These are phyloP conservation scores for Hepatocystis sp. DNA, from an alignment of 169 alveolate species.

Conservation along the genomic window DNA sequence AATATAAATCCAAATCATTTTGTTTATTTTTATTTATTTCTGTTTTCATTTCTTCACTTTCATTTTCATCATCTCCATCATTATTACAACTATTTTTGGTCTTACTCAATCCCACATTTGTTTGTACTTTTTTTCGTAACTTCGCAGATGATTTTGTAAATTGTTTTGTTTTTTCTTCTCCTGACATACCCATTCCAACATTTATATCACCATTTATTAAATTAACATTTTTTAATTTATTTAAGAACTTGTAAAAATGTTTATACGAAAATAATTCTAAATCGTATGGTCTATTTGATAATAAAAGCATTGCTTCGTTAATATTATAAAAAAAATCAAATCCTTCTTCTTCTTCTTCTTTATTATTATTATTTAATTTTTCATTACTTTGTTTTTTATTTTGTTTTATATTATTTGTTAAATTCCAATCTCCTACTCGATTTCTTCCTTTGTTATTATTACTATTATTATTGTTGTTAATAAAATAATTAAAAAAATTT, in stretches of 20 bases:
- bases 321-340: constrained; percentile 26
- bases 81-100: no score
- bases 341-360: constrained; percentile 9
- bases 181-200: no score
- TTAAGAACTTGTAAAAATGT: constrained; percentile 38
- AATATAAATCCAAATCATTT: no score
- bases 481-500: constrained; percentile 14
- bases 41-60: no score
- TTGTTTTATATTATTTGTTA: neutral
- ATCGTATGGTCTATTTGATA: constrained; percentile 50
- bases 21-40: no score
- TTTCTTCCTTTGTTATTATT: neutral
- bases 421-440: neutral
- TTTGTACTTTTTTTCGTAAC: no score
- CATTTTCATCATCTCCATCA: no score
- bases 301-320: constrained; percentile 60
- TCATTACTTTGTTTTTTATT: neutral
- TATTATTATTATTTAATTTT: neutral
- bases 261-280: constrained; percentile 37
- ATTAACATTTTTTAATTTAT: constrained; percentile 9
- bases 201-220: no score
- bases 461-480: neutral
- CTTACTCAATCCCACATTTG: no score
- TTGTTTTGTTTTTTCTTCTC: no score
- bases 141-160: no score